These are phyloP conservation scores for Ceratobasidium papillatum DNA, from an alignment of 1,284 basidiomycete genomes.

Conservation along the genomic window DNA sequence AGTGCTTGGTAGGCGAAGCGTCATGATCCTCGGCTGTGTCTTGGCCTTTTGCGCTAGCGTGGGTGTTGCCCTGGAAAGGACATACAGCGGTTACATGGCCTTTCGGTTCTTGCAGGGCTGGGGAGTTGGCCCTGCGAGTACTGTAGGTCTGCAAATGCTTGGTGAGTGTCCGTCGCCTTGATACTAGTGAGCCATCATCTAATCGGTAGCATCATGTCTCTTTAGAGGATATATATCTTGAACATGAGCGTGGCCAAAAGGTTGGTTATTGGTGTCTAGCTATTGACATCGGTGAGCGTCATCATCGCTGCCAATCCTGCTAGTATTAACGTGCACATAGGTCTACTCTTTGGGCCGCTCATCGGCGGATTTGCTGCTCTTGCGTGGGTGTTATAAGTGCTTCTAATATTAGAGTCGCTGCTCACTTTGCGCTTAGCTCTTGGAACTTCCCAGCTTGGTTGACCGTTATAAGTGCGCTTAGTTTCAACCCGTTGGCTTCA, in stretches of 20 bases:
- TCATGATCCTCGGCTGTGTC: conserved; percentile 43
- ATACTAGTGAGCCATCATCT: background rate
- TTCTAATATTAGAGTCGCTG: background rate
- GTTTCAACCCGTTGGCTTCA: background rate
- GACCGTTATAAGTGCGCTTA: conserved; percentile 26
- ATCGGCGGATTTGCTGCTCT: conserved; percentile 45
- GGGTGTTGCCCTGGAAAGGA: conserved; percentile 40
- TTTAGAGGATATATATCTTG: conserved; percentile 44
- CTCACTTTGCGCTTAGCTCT: background rate
- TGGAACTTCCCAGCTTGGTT: conserved; percentile 38
- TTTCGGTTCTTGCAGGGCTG: conserved; percentile 45
- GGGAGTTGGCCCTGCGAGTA: conserved; percentile 46
- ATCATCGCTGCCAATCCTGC: background rate
- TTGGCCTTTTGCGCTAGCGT: conserved; percentile 43
- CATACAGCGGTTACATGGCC: conserved; percentile 45
- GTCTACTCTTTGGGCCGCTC: conserved; percentile 45
- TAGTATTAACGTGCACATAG: conserved; percentile 24
- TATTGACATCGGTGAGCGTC: conserved; percentile 44
- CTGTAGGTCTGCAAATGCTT: conserved; percentile 45
- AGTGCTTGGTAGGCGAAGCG: conserved; percentile 41
- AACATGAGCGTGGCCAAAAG: conserved; percentile 45
- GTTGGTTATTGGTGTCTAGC: conserved; percentile 45
- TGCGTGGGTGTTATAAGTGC: conserved; percentile 15
- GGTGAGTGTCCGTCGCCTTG: background rate
- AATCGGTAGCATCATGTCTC: background rate